Evolutionary conservation across 73 alveolate species (phyloP).

Genomic region (Paramecium pentaurelia): DNA sequence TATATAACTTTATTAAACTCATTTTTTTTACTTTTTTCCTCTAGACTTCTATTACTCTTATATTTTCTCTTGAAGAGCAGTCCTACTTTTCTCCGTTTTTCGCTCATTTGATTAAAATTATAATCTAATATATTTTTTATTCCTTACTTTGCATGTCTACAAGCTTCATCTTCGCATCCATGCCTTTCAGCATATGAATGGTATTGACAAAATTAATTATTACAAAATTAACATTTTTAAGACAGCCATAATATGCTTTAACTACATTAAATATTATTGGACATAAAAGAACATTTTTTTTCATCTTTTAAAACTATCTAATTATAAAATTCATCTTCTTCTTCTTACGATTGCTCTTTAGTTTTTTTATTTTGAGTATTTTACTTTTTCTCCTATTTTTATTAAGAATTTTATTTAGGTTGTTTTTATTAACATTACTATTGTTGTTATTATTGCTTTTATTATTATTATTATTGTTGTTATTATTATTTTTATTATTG

Average conservation of each 20-base stretch:
- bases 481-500: not conserved
- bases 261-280: conserved; percentile 3
- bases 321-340: conserved; percentile 50
- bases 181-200: conserved; percentile 70
- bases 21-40: not conserved
- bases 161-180: conserved; percentile 70
- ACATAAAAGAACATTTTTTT: not conserved
- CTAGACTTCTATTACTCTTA: not conserved
- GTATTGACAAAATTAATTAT: conserved; percentile 42
- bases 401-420: not conserved
- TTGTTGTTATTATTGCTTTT: not conserved
- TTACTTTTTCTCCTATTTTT: not conserved
- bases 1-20: not conserved
- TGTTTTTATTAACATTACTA: not conserved
- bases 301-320: not conserved
- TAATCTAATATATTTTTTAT: not conserved
- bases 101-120: not conserved
- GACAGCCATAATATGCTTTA: not conserved
- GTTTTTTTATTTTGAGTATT: not conserved
- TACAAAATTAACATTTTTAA: conserved; percentile 54
- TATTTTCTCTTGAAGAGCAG: not conserved
- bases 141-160: conserved; percentile 20
- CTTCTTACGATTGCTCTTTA: not conserved
- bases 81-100: not conserved
- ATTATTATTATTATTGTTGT: not conserved